These are phyloP conservation scores for Symbiodinium natans DNA, from an alignment of 73 alveolate genomes.

Conservation along the genomic window DNA sequence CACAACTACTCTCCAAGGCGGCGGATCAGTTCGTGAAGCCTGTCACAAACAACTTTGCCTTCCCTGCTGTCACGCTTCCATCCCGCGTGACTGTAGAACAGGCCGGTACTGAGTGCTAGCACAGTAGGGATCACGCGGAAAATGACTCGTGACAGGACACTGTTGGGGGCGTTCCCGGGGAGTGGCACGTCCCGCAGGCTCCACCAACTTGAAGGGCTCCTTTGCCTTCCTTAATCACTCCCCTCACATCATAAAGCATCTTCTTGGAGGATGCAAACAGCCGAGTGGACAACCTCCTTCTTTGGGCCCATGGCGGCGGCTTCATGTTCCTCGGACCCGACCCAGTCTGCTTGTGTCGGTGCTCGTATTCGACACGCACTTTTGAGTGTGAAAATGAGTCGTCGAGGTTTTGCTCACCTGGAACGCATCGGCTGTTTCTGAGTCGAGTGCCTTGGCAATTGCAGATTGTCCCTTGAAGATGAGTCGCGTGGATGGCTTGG, in stretches of 20 bases:
- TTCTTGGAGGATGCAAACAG: slow-evolving; percentile 8
- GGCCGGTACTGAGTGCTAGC: not conserved
- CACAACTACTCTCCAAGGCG: too few relatives aligned
- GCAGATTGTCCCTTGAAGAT: not conserved
- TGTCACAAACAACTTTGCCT: slow-evolving; percentile 40
- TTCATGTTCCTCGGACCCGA: slow-evolving; percentile 25
- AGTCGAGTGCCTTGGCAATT: not conserved
- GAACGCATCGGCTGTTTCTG: slow-evolving; percentile 86
- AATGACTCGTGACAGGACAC: slow-evolving; percentile 38
- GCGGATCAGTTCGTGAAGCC: slow-evolving; percentile 61
- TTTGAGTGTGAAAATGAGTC: not conserved
- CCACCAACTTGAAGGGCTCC: not conserved
- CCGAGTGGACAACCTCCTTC: slow-evolving; percentile 17
- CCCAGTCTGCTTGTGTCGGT: too few relatives aligned
- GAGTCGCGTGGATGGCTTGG: too few relatives aligned
- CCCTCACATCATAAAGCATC: not conserved
- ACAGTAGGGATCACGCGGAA: not conserved
- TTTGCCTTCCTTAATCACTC: not conserved
- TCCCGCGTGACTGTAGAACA: slow-evolving; percentile 42
- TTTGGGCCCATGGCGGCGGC: slow-evolving; percentile 94
- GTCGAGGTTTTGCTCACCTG: slow-evolving; percentile 78
- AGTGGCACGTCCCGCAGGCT: slow-evolving; percentile 56
- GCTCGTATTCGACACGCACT: not conserved
- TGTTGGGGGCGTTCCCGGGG: slow-evolving; percentile 84
- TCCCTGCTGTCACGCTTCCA: slow-evolving; percentile 39